Percentiles rank a stretch among this genome's conserved stretches.
Evolutionary conservation across 208 protist species (phyloP).

Genomic region (Trichomonas vaginalis): DNA sequence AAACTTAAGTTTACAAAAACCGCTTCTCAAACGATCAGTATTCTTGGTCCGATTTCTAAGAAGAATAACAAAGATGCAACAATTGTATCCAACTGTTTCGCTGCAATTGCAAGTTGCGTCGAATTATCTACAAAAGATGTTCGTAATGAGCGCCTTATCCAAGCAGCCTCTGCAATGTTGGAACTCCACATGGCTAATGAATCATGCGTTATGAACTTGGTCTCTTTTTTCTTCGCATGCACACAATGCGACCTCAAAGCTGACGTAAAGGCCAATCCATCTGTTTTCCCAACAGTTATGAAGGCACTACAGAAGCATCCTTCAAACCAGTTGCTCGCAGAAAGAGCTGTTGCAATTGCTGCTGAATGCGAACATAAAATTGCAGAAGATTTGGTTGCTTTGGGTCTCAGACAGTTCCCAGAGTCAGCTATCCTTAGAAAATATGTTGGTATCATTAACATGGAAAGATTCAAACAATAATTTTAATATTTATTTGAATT

Average conservation of each 20-base stretch:
- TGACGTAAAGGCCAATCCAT: neutral
- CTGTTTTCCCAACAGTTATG: neutral
- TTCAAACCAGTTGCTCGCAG: neutral
- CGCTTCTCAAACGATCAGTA: neutral
- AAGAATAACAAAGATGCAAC: neutral
- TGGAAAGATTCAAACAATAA: neutral
- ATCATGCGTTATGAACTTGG: neutral
- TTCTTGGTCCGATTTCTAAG: neutral
- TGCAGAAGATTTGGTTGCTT: neutral
- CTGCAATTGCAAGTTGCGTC: neutral
- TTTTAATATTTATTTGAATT: no score
- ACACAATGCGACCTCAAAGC: neutral
- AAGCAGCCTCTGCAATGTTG: neutral
- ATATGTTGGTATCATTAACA: neutral
- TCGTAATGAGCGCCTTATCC: neutral
- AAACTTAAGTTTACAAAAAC: neutral
- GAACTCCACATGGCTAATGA: neutral
- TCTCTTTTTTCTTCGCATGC: neutral
- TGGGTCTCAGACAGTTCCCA: neutral
- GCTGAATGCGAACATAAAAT: neutral
- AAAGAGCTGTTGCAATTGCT: neutral
- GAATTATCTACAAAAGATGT: neutral
- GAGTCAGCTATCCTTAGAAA: neutral
- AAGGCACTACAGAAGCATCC: neutral
- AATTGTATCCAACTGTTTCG: neutral